Evolutionary conservation across 805 yeast genomes (phyloP).

Genomic region (Wickerhamomyces mucosus): DNA sequence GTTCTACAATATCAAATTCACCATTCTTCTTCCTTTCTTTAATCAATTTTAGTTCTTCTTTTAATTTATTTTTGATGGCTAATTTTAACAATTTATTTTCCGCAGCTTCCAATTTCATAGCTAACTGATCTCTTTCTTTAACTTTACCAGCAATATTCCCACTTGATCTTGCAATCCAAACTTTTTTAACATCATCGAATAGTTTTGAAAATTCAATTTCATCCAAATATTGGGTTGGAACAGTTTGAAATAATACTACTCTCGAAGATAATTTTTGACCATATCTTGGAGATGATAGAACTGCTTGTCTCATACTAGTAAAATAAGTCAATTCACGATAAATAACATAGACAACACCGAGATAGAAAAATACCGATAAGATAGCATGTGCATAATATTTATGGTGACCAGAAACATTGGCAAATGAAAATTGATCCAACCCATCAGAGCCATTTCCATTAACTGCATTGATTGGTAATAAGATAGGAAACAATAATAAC

Average conservation of each 20-base stretch:
- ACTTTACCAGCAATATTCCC: slow-evolving; percentile 46
- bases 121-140: slow-evolving; percentile 48
- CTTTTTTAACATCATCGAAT: slow-evolving; percentile 73
- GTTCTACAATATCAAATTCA: slow-evolving; percentile 29
- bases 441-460: slow-evolving; percentile 56
- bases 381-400: slow-evolving; percentile 85
- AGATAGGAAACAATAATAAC: slow-evolving; percentile 47
- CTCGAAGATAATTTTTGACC: slow-evolving; percentile 67
- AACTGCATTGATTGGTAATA: slow-evolving; percentile 79
- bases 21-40: slow-evolving; percentile 39
- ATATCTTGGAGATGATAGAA: slow-evolving; percentile 71
- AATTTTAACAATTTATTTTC: slow-evolving; percentile 45
- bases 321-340: slow-evolving; percentile 79
- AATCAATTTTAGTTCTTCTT: slow-evolving; percentile 32
- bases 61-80: slow-evolving; percentile 54
- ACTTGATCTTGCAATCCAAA: slow-evolving; percentile 69
- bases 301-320: slow-evolving; percentile 67
- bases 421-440: slow-evolving; percentile 65
- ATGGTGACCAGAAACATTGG: slow-evolving; percentile 51
- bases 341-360: slow-evolving; percentile 56
- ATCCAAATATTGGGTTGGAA: slow-evolving; percentile 64
- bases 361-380: slow-evolving; percentile 71
- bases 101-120: slow-evolving; percentile 56
- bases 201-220: slow-evolving; percentile 65
- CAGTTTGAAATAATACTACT: slow-evolving; percentile 76